Base-by-base conservation (phyloP, 345 rosid genomes). In the Turritis glabra region DNA sequence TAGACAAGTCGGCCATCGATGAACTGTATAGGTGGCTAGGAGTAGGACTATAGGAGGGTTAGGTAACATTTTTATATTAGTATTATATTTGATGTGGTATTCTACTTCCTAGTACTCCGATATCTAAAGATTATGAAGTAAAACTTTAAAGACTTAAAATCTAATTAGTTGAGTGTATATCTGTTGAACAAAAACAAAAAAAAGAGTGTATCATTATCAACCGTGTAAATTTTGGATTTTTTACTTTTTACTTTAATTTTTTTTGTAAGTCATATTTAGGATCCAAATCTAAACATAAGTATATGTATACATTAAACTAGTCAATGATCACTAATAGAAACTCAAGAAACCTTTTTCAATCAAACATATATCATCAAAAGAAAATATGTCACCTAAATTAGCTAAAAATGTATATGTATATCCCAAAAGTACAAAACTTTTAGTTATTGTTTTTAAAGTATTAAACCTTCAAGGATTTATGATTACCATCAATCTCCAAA, bases 1-100 rank as follows among this genome's bases (percentile, higher is more conserved):
- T 11, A 30, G 71, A 73, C 77, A 17, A 43, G 71, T 64, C 54
- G 57, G 71, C 38, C 48, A 44, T 73, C 5, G 64, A 5, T 30
- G 55, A 23, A 32, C 55, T 43, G 12, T 41, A 15, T 64, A n/a
- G 55, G 37, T 64, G 41, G 56, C 35, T 43, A 43, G 47, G 70
- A 27, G 8, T 47, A 48, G 29, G 55, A 25, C 35, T 5, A 37
- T 62, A 35, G 17, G 25, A 30, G 40, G n/a, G n/a, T n/a, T 46
- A 46, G 40, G 19, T 29, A 8, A 32, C 13, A 21, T 48, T 14
- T 13, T 17, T 22, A 23, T 41, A 15, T 29, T 4, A 15, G 2
- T 56, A 30, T n/a, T 55, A 55, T 38, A 53, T 25, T 53, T 55
- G 30, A 37, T 33, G 8, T 58, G 46, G 35, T 58, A 11, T 12